Conservation (phyloP, 2,329 filamentous ascomycete species). For the Ophiostoma australiae region DNA sequence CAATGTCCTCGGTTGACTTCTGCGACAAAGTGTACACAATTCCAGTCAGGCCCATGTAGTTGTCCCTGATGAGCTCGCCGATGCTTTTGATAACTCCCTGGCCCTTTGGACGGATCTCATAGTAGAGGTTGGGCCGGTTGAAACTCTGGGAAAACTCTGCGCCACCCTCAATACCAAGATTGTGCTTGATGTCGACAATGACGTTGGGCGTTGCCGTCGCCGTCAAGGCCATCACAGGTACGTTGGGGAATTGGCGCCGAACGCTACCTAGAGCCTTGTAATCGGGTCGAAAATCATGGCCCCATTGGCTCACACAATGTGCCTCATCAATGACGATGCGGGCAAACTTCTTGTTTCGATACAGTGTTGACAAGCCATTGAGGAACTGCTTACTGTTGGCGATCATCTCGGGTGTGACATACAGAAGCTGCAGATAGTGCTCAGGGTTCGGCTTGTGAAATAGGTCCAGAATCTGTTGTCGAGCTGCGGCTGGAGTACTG, state of each 20-base stretch:
- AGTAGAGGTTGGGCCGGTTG: conserved; percentile 90
- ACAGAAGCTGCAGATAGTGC: conserved; percentile 76
- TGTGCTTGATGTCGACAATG: conserved; percentile 84
- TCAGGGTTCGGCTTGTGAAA: conserved; percentile 63
- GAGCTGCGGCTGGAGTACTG: conserved; percentile 60
- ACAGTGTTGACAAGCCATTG: conserved; percentile 60
- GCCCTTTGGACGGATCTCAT: conserved; percentile 72
- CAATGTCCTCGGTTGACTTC: conserved; percentile 75
- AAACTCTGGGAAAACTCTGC: conserved; percentile 86
- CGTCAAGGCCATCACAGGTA: conserved; percentile 91
- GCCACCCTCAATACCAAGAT: conserved; percentile 75
- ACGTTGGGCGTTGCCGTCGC: conserved; percentile 93
- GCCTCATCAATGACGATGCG: conserved; percentile 96
- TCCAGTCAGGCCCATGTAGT: conserved; percentile 68
- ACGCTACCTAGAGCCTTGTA: conserved; percentile 82
- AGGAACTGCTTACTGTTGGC: conserved; percentile 70
- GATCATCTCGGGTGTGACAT: conserved; percentile 96
- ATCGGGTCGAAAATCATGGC: conserved; percentile 93
- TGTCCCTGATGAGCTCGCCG: conserved; percentile 62
- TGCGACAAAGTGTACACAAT: conserved; percentile 92
- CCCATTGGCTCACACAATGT: conserved; percentile 99
- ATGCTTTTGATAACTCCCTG: conserved; percentile 53
- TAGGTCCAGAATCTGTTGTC: conserved; percentile 59
- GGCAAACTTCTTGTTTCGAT: conserved; percentile 68
- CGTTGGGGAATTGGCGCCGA: conserved; percentile 64